Base-by-base conservation (phyloP, 768 basidiomycete species). In the Tulasnella sp. region DNA sequence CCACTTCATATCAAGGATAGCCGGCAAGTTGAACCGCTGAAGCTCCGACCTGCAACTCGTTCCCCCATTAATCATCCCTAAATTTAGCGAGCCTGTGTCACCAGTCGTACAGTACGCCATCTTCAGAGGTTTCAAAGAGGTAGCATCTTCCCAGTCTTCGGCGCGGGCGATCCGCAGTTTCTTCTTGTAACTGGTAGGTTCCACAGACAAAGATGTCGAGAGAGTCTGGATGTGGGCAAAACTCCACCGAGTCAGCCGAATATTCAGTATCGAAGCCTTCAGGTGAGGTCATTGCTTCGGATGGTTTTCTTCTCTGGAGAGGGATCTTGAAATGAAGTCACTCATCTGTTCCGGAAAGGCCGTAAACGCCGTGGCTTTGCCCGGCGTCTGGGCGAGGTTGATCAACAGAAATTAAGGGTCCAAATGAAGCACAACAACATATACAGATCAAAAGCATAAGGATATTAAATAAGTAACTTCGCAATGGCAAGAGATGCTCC, bases 1-100 rank as follows among this genome's bases (percentile, higher is more conserved):
- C 98, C 98, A 99, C 87, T 98, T 98, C 89, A 95, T 90, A 83
- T 99, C 98, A 35, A 92, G 87, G 39, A 99, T 88, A 10, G 95
- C 98, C 2, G 95, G 91, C 23, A 93, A 84, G 75, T 90, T 85
- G 44, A 94, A 86, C 20, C 91, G 85, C 81, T 97, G 92, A 2
- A 92, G 82, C 81, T 91, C 88, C 1, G 74, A 73, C n/a, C 86
- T 87, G 2, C 32, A 20, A 26, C 2, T 18, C 55, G 61, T 20
- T 32, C 29, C 73, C 75, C n/a, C 2, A 35, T 77, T 73, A 69
- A 37, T 51, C 39, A 44, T 44, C 26, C 18, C 10, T 44, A 16
- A 23, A 15, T 40, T 9, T 11, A 71, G 40, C 0, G 42, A n/a
- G 11, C 32, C 26, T 23, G 18, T 80, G 82, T 75, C 73, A 81